phyloP scores from a whole-genome alignment of 2,329 filamentous ascomycete genomes.

The Neodidymelliopsis sp. region DNA sequence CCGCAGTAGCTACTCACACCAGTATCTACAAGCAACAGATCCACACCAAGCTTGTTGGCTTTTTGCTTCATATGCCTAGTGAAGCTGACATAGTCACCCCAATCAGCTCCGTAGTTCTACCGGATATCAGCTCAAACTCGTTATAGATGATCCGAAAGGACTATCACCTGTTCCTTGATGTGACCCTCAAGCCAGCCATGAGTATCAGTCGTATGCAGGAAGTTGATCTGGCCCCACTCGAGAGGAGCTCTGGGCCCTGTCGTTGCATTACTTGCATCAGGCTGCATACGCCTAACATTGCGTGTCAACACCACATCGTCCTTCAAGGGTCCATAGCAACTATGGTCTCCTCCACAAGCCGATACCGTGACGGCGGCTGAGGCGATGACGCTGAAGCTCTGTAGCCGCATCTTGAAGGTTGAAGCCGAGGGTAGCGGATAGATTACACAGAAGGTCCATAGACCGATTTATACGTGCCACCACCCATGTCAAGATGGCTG shows the following conservation, averaged over 20 bases:
- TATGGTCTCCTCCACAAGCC: slow-evolving; percentile 43
- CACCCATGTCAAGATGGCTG: slow-evolving; percentile 1
- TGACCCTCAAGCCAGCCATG: slow-evolving; percentile 69
- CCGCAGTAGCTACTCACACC: slow-evolving; percentile 49
- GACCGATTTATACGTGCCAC: slow-evolving; percentile 6
- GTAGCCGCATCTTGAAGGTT: slow-evolving; percentile 21
- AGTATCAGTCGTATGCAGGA: slow-evolving; percentile 71
- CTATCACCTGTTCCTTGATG: slow-evolving; percentile 60
- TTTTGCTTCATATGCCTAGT: slow-evolving; percentile 66
- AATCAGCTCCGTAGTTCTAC: slow-evolving; percentile 70
- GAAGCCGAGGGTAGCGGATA: not conserved
- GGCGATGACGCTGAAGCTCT: slow-evolving; percentile 15
- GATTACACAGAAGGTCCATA: not conserved
- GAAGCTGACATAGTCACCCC: slow-evolving; percentile 71
- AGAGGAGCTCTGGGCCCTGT: slow-evolving; percentile 51
- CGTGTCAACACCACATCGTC: slow-evolving; percentile 52
- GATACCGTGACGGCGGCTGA: slow-evolving; percentile 14
- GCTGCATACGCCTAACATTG: slow-evolving; percentile 54
- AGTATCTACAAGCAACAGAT: slow-evolving; percentile 67
- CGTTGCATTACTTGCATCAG: slow-evolving; percentile 52
- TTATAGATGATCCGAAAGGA: too few species aligned
- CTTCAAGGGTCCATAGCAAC: slow-evolving; percentile 51
- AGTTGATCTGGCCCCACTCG: slow-evolving; percentile 71
- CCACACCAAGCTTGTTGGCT: slow-evolving; percentile 64
- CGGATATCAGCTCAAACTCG: not conserved